phyloP scores from a whole-genome alignment of 75 land plant genomes.

The Pinus albicaulis region DNA sequence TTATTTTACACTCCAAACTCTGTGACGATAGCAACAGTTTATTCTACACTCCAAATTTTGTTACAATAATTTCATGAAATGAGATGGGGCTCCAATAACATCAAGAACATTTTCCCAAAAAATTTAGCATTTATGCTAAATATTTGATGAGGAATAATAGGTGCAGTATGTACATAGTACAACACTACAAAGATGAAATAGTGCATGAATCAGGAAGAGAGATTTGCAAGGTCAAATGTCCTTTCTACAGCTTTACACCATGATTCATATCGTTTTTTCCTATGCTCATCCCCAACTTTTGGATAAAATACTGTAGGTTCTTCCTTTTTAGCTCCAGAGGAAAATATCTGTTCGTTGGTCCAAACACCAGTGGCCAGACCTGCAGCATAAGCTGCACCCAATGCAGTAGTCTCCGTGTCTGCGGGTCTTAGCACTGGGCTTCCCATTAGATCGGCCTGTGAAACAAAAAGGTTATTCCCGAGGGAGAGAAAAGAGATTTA shows the following conservation, averaged over 20 bases:
- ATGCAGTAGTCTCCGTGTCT: constrained; percentile 93
- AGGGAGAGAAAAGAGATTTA: neutral
- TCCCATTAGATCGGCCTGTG: constrained; percentile 92
- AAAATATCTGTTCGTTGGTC: constrained; percentile 67
- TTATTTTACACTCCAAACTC: too few relatives aligned
- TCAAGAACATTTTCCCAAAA: too few relatives aligned
- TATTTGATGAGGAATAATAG: too few relatives aligned
- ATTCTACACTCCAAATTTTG: too few relatives aligned
- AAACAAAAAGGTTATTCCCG: neutral
- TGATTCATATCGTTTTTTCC: constrained; percentile 73
- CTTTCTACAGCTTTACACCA: constrained; percentile 92
- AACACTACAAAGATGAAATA: too few relatives aligned
- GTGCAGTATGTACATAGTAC: too few relatives aligned
- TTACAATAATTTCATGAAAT: too few relatives aligned
- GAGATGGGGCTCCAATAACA: too few relatives aligned
- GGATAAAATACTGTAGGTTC: constrained; percentile 54
- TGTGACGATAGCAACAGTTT: too few relatives aligned
- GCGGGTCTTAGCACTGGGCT: constrained; percentile 85
- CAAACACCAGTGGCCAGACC: constrained; percentile 88
- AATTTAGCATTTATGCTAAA: too few relatives aligned
- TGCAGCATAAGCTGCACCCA: constrained; percentile 99
- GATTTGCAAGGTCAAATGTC: constrained; percentile 83
- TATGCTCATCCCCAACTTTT: constrained; percentile 40
- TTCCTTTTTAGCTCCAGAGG: constrained; percentile 27
- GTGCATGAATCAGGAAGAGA: constrained; percentile 30